phyloP scores from a whole-genome alignment of 1,139 yeast species.

The Hemisphaericaspora subhashii region DNA sequence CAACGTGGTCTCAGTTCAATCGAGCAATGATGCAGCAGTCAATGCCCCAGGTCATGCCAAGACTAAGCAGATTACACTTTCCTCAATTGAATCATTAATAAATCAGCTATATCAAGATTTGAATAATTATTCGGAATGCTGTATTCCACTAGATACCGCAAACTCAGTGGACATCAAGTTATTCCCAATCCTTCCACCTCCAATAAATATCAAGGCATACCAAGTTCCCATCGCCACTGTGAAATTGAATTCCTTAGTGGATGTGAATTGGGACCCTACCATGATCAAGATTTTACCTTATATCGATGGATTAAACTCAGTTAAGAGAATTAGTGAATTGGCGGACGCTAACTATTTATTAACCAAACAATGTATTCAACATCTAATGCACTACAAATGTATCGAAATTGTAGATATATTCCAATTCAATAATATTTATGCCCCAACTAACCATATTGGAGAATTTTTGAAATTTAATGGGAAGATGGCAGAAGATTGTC shows the following conservation, averaged over 20 bases:
- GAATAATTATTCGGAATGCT: constrained; percentile 92
- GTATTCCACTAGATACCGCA: constrained; percentile 87
- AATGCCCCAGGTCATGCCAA: constrained; percentile 43
- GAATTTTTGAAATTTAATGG: constrained; percentile 61
- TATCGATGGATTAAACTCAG: constrained; percentile 85
- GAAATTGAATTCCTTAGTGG: constrained; percentile 66
- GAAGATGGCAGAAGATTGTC: constrained; percentile 77
- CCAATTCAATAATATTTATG: constrained; percentile 85
- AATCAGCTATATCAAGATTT: constrained; percentile 91
- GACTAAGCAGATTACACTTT: constrained; percentile 44
- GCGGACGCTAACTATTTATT: constrained; percentile 80
- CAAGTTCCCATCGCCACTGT: constrained; percentile 93
- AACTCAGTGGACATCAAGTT: constrained; percentile 90
- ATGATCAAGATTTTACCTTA: constrained; percentile 84
- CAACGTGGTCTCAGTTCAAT: neutral
- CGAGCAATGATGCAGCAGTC: constrained; percentile 9
- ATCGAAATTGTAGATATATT: constrained; percentile 81
- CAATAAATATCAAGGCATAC: constrained; percentile 66
- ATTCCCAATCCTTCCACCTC: constrained; percentile 84
- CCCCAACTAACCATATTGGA: constrained; percentile 79
- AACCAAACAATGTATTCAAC: constrained; percentile 87
- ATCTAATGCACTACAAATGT: constrained; percentile 85
- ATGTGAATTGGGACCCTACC: constrained; percentile 96
- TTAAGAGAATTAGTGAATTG: constrained; percentile 70
- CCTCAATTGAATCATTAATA: constrained; percentile 74